A percentile compares a stretch with the other conserved stretches of the same genome.
phyloP scores from a whole-genome alignment of 192 early-diverging fungal genomes.

The Backusella westeae region DNA sequence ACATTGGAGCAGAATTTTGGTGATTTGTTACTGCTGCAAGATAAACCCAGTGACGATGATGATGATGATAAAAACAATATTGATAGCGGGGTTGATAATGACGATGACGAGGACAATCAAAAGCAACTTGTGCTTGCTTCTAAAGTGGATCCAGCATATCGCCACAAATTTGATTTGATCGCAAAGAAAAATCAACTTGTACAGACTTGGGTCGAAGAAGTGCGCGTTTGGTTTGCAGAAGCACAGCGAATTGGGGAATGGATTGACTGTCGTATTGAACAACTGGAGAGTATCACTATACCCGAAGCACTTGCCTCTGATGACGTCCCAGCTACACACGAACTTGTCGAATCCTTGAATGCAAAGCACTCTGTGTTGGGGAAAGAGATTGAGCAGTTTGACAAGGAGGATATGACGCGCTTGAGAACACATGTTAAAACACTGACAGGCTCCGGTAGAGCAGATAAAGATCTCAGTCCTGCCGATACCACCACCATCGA shows the following conservation, averaged over 20 bases:
- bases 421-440: conserved; percentile 43
- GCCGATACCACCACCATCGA: conserved; percentile 49
- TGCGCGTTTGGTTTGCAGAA: conserved; percentile 39
- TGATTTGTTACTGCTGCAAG: conserved; percentile 9
- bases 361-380: conserved; percentile 33
- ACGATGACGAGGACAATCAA: background rate
- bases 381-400: conserved; percentile 39
- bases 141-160: conserved; percentile 17
- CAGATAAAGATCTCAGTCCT: conserved; percentile 36
- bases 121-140: background rate
- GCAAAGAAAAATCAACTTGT: conserved; percentile 27
- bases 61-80: background rate
- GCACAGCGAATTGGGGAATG: conserved; percentile 40
- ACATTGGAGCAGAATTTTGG: conserved; percentile 7
- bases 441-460: conserved; percentile 29
- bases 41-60: background rate
- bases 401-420: conserved; percentile 43
- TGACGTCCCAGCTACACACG: conserved; percentile 13
- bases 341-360: conserved; percentile 34
- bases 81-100: background rate
- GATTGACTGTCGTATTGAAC: conserved; percentile 38
- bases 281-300: conserved; percentile 28
- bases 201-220: conserved; percentile 32
- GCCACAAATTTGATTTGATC: conserved; percentile 17
- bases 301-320: conserved; percentile 24